Evolutionary conservation across 1,284 basidiomycete genomes (phyloP).

Genomic region (Ceratorhiza oryzae-sativae): DNA sequence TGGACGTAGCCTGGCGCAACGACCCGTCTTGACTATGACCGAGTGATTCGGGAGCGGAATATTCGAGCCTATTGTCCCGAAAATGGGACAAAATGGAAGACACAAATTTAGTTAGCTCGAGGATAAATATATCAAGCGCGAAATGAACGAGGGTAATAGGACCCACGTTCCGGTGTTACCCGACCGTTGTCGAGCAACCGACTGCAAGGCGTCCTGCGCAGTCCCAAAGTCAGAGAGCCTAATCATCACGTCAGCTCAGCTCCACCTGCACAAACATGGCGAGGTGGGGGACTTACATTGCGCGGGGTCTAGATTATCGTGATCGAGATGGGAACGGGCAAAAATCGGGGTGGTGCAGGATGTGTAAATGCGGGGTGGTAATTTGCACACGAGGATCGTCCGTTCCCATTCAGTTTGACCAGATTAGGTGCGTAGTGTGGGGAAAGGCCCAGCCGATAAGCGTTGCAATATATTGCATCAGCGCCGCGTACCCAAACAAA

Average conservation of each 20-base stretch:
- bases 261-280: background rate
- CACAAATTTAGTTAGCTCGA: slow-evolving; percentile 9
- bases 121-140: slow-evolving; percentile 10
- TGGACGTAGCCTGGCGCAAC: slow-evolving; percentile 79
- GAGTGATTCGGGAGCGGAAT: slow-evolving; percentile 85
- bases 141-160: slow-evolving; percentile 43
- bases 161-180: slow-evolving; percentile 94
- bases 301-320: slow-evolving; percentile 50
- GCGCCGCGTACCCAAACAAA: background rate
- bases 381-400: slow-evolving; percentile 7
- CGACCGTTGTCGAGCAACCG: slow-evolving; percentile 68
- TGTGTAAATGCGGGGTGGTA: background rate
- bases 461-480: slow-evolving; percentile 21
- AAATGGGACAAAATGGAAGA: background rate
- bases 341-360: background rate
- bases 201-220: slow-evolving; percentile 84
- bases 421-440: slow-evolving; percentile 8
- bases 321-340: slow-evolving; percentile 23
- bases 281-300: slow-evolving; percentile 27
- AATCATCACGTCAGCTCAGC: slow-evolving; percentile 55
- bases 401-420: background rate
- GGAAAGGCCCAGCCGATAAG: slow-evolving; percentile 15
- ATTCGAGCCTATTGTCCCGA: slow-evolving; percentile 66
- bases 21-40: slow-evolving; percentile 57
- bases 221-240: slow-evolving; percentile 96